Evolutionary conservation across 768 basidiomycete genomes (phyloP).

Genomic region (Leccinum arenicola): DNA sequence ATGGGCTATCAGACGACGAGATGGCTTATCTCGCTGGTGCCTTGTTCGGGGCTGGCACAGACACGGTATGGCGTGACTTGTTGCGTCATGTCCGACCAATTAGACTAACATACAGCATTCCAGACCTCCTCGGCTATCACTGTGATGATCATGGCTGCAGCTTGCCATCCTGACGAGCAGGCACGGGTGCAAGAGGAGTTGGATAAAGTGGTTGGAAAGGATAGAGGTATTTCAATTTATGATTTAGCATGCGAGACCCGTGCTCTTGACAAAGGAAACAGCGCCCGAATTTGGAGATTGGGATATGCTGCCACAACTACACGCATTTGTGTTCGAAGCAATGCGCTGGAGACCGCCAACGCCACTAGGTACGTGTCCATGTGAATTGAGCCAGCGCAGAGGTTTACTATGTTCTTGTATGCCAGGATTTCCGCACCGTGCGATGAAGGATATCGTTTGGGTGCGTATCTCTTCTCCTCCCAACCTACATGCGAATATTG

Average conservation of each 20-base stretch:
- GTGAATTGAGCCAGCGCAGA: no score
- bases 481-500: background rate
- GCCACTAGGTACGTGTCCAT: constrained; percentile 25
- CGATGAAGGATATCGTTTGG: constrained; percentile 62
- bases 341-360: constrained; percentile 35
- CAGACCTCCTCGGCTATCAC: constrained; percentile 54
- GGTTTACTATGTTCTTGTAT: background rate
- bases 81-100: background rate
- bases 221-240: constrained; percentile 10
- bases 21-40: constrained; percentile 57
- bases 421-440: constrained; percentile 54
- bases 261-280: constrained; percentile 3
- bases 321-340: constrained; percentile 34
- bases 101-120: background rate
- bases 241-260: background rate
- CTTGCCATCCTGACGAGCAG: constrained; percentile 48
- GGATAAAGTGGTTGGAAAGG: constrained; percentile 45
- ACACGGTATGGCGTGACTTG: constrained; percentile 36
- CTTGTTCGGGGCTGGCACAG: constrained; percentile 59
- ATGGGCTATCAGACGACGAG: constrained; percentile 49
- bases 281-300: constrained; percentile 36
- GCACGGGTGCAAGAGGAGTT: constrained; percentile 48
- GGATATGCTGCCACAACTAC: constrained; percentile 31
- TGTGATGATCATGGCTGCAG: constrained; percentile 46
- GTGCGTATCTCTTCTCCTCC: constrained; percentile 25